These are phyloP conservation scores for Aspergillus saccharolyticus DNA, from an alignment of 495 filamentous ascomycete genomes.

Conservation along the genomic window DNA sequence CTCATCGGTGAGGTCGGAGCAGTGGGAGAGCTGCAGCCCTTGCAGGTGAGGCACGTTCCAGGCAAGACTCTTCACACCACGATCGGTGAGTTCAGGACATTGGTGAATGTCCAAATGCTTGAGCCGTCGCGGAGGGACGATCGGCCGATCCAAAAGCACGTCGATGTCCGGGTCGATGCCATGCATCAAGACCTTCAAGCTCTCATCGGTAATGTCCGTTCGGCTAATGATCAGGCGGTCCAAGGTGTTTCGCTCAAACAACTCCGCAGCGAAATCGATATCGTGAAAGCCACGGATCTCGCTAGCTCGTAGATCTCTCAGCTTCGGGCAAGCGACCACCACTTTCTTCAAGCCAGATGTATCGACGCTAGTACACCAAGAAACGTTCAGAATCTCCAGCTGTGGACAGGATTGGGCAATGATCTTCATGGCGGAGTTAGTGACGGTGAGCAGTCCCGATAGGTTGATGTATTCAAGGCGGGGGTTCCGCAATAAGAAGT, in stretches of 20 bases:
- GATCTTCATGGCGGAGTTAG: conserved; percentile 80
- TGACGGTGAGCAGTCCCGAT: conserved; percentile 71
- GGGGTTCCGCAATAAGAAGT: conserved; percentile 71
- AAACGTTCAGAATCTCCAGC: conserved; percentile 78
- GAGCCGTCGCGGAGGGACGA: conserved; percentile 73
- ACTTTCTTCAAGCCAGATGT: conserved; percentile 74
- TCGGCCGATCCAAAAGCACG: conserved; percentile 64
- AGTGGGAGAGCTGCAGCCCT: conserved; percentile 74
- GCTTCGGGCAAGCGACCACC: conserved; percentile 61
- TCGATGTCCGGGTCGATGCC: conserved; percentile 72
- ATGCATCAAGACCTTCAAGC: conserved; percentile 64
- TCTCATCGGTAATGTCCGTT: conserved; percentile 65
- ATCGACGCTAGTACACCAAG: conserved; percentile 84
- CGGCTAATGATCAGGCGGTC: conserved; percentile 79
- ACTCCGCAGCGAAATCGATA: conserved; percentile 56
- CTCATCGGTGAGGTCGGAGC: conserved; percentile 64
- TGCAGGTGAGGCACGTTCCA: conserved; percentile 73
- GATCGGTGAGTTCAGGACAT: conserved; percentile 67
- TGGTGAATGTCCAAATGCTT: conserved; percentile 81
- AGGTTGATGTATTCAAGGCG: conserved; percentile 78
- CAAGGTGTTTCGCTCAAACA: conserved; percentile 76
- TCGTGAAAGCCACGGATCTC: conserved; percentile 79
- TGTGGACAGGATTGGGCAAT: conserved; percentile 78
- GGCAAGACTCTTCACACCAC: conserved; percentile 61
- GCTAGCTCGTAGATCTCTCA: conserved; percentile 77